Conservation (phyloP, 2,329 filamentous ascomycete genomes). For the Chrysoporthe cubensis region DNA sequence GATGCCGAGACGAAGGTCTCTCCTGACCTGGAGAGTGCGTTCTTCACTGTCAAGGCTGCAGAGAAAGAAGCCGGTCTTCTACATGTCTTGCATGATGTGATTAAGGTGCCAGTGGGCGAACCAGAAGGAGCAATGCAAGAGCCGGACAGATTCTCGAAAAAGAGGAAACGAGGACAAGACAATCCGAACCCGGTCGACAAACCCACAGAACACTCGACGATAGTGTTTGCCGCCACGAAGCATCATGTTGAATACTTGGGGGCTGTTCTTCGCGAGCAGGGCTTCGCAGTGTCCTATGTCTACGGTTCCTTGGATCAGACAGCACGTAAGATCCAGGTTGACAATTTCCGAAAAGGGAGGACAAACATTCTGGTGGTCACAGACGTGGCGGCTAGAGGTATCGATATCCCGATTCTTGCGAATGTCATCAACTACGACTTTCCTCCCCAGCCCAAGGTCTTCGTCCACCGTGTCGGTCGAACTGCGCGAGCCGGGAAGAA, state of each 20-base stretch:
- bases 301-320: slow-evolving; percentile 96
- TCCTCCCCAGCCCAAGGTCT: slow-evolving; percentile 93
- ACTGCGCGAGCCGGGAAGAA: slow-evolving; percentile 91
- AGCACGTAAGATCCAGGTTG: slow-evolving; percentile 87
- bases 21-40: slow-evolving; percentile 91
- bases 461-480: slow-evolving; percentile 92
- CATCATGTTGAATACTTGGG: slow-evolving; percentile 96
- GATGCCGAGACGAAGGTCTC: slow-evolving; percentile 97
- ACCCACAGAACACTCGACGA: slow-evolving; percentile 88
- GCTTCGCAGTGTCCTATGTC: slow-evolving; percentile 89
- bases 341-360: slow-evolving; percentile 82
- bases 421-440: slow-evolving; percentile 99
- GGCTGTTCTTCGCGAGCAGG: slow-evolving; percentile 75
- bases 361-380: slow-evolving; percentile 94
- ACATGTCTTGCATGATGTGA: slow-evolving; percentile 87
- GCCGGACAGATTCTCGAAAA: slow-evolving; percentile 60
- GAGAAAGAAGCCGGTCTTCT: slow-evolving; percentile 94
- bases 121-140: slow-evolving; percentile 57
- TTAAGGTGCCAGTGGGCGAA: slow-evolving; percentile 79
- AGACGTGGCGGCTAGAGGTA: slow-evolving; percentile 93
- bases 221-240: slow-evolving; percentile 92
- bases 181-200: slow-evolving; percentile 63
- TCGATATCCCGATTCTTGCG: slow-evolving; percentile 93
- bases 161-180: slow-evolving; percentile 70
- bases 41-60: slow-evolving; percentile 88